Evolutionary conservation across 2,329 filamentous ascomycete genomes (phyloP).

Genomic region (Botryotinia calthae): DNA sequence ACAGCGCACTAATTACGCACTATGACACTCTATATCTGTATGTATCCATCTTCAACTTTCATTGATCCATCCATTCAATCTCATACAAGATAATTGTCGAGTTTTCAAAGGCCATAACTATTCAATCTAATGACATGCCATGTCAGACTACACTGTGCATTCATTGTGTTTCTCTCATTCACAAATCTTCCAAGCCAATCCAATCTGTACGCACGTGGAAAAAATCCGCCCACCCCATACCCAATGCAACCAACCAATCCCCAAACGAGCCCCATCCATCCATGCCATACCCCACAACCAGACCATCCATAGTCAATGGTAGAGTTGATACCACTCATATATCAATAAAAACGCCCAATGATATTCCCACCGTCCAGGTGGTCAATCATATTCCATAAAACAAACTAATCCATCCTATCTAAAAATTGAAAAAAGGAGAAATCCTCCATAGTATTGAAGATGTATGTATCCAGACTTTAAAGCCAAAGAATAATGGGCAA

Average conservation of each 20-base stretch:
- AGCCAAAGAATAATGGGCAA: constrained; percentile 11
- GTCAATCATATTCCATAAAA: not conserved
- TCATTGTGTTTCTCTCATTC: not conserved
- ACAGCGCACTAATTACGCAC: not conserved
- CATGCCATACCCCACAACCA: not conserved
- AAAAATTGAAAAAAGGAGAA: not conserved
- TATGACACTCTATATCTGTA: constrained; percentile 1
- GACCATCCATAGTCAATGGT: constrained; percentile 10
- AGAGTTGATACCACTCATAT: constrained; percentile 8
- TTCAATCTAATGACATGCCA: not conserved
- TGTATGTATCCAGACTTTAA: constrained; percentile 18
- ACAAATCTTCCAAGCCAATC: not conserved
- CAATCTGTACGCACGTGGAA: not conserved
- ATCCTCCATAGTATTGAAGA: constrained; percentile 2
- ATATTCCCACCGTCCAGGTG: not conserved
- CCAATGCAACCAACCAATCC: constrained; percentile 15
- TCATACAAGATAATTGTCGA: constrained; percentile 9
- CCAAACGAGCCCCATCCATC: not conserved
- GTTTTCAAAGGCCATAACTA: not conserved
- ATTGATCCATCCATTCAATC: not conserved
- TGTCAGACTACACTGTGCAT: not conserved
- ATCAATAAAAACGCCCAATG: constrained; percentile 18
- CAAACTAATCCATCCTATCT: constrained; percentile 10
- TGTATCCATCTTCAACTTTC: not conserved
- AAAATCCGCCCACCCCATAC: constrained; percentile 14